Evolutionary conservation across 495 filamentous ascomycete species (phyloP).

Genomic region (Clohesyomyces aquaticus): DNA sequence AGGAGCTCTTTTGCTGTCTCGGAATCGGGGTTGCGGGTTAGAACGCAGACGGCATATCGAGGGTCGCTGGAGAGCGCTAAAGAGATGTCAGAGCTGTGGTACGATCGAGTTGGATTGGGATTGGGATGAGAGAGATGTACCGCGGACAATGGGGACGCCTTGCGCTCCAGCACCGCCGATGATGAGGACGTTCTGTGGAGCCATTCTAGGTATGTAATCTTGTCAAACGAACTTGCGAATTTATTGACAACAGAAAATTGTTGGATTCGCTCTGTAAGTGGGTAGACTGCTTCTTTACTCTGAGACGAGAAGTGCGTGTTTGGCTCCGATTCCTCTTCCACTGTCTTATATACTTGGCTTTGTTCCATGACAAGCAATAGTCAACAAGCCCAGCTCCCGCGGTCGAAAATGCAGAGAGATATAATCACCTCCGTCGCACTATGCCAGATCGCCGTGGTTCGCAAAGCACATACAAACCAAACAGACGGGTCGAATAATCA

Average conservation of each 20-base stretch:
- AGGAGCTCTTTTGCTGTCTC: constrained; percentile 21
- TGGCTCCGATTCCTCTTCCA: neutral
- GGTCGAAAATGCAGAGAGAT: neutral
- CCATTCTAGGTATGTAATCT: constrained; percentile 10
- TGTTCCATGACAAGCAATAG: no score
- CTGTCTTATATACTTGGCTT: no score
- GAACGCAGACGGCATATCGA: constrained; percentile 29
- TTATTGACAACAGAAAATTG: neutral
- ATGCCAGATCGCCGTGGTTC: no score
- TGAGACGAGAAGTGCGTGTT: neutral
- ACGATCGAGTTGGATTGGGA: no score
- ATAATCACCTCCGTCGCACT: no score
- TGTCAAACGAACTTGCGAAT: neutral
- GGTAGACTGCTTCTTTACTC: no score
- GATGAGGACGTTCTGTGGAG: constrained; percentile 20
- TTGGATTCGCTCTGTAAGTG: neutral
- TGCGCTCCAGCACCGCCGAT: constrained; percentile 34
- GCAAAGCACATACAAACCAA: no score
- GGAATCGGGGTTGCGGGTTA: constrained; percentile 27
- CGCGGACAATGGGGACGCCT: constrained; percentile 33
- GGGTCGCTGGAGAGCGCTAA: constrained; percentile 26
- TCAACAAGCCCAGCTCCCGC: neutral
- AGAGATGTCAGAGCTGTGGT: neutral
- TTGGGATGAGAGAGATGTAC: neutral
- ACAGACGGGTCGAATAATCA: no score